phyloP scores from a whole-genome alignment of 768 basidiomycete genomes.

The Boletus insuetus region DNA sequence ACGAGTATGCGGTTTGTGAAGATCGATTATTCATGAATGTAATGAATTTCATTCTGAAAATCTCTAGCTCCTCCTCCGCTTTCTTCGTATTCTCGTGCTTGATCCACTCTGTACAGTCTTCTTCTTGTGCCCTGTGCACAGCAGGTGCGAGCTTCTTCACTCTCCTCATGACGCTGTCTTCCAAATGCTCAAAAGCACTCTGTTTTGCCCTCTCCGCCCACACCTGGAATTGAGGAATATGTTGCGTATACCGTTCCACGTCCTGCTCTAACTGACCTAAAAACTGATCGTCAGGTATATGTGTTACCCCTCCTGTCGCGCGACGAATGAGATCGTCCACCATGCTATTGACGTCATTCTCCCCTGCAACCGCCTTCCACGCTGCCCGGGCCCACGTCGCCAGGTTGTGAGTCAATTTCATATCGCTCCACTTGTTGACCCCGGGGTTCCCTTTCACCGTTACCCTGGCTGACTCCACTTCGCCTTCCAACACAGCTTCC shows the following conservation, averaged over 20 bases:
- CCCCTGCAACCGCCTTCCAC: neutral
- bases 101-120: neutral
- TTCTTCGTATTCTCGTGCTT: neutral
- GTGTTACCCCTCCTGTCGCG: neutral
- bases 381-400: neutral
- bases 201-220: neutral
- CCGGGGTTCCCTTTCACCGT: neutral
- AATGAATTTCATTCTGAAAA: conserved; percentile 19
- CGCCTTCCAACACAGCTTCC: conserved; percentile 2
- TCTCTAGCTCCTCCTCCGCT: conserved; percentile 6
- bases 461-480: conserved; percentile 2
- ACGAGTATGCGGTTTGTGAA: neutral
- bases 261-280: conserved; percentile 5
- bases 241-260: neutral
- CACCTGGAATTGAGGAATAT: neutral
- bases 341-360: neutral
- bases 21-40: conserved; percentile 22
- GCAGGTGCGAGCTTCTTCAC: conserved; percentile 7
- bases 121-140: conserved; percentile 11
- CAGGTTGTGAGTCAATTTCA: too few relatives aligned
- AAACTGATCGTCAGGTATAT: conserved; percentile 14
- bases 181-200: neutral
- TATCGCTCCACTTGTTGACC: too few relatives aligned
- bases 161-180: neutral
- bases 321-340: conserved; percentile 5